Conservation (phyloP, 257 asterid genomes). For the Echites panduratus region DNA sequence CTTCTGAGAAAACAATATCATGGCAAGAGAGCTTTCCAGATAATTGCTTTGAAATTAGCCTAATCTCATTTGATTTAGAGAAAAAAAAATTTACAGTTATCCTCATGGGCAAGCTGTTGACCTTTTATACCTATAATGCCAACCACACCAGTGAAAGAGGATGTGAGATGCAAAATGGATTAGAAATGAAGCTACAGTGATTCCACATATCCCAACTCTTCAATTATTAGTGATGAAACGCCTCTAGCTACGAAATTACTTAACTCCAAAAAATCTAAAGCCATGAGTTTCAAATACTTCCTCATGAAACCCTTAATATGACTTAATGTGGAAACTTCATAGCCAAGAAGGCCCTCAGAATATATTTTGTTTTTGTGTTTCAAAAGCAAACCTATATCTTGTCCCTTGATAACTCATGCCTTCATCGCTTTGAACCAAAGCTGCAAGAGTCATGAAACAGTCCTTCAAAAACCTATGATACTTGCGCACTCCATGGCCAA, state of each 20-base stretch:
- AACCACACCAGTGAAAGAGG: not conserved
- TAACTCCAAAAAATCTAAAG: not conserved
- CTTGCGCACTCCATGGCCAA: not conserved
- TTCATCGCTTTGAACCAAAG: not conserved
- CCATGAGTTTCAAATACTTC: not conserved
- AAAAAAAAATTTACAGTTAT: not conserved
- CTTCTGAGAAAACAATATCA: too few relatives aligned
- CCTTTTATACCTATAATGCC: not conserved
- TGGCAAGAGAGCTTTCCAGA: not conserved
- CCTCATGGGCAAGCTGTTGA: not conserved
- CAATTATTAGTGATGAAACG: not conserved
- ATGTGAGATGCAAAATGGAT: not conserved
- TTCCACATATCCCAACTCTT: not conserved
- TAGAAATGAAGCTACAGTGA: not conserved
- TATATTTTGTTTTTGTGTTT: too few relatives aligned
- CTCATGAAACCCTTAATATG: not conserved
- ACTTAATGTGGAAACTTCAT: not conserved
- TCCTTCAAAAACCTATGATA: not conserved
- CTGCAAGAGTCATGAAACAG: not conserved
- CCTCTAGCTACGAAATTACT: not conserved
- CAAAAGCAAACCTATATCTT: not conserved
- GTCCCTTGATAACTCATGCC: not conserved
- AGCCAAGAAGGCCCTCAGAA: not conserved
- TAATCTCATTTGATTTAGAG: not conserved
- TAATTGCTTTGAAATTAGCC: not conserved